Evolutionary conservation across 2,329 filamentous ascomycete species (phyloP).

Genomic region (Alternaria infectoria): DNA sequence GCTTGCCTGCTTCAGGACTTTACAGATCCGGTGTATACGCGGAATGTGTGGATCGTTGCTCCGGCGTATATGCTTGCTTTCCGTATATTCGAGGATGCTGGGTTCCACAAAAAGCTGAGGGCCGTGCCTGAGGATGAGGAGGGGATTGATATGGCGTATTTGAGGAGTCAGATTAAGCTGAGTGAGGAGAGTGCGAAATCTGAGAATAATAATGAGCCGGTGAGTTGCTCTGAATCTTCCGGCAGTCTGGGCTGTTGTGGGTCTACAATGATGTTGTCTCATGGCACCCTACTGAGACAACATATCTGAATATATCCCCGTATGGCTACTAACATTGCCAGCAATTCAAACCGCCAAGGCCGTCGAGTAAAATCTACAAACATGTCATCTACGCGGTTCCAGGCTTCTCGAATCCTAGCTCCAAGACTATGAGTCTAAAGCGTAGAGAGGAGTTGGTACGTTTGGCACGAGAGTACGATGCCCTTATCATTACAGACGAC

Average conservation of each 20-base stretch:
- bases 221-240: too few relatives aligned
- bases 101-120: conserved; percentile 68
- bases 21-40: conserved; percentile 77
- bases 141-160: conserved; percentile 72
- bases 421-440: conserved; percentile 75
- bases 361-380: conserved; percentile 78
- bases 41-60: conserved; percentile 78
- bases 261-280: background rate
- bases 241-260: too few relatives aligned
- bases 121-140: conserved; percentile 79
- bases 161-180: conserved; percentile 59
- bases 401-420: conserved; percentile 87
- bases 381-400: conserved; percentile 90
- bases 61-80: conserved; percentile 87
- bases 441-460: conserved; percentile 72
- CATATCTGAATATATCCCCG: too few relatives aligned
- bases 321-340: conserved; percentile 32
- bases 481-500: conserved; percentile 85
- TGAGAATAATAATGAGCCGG: conserved; percentile 51
- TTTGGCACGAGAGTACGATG: conserved; percentile 80
- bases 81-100: conserved; percentile 84
- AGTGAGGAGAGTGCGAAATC: conserved; percentile 54
- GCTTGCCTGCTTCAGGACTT: conserved; percentile 79
- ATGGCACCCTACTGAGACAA: background rate
- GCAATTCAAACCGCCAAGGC: conserved; percentile 64